These are phyloP conservation scores for Oryza australiensis DNA, from an alignment of 176 grass and related monocot genomes.

Conservation along the genomic window DNA sequence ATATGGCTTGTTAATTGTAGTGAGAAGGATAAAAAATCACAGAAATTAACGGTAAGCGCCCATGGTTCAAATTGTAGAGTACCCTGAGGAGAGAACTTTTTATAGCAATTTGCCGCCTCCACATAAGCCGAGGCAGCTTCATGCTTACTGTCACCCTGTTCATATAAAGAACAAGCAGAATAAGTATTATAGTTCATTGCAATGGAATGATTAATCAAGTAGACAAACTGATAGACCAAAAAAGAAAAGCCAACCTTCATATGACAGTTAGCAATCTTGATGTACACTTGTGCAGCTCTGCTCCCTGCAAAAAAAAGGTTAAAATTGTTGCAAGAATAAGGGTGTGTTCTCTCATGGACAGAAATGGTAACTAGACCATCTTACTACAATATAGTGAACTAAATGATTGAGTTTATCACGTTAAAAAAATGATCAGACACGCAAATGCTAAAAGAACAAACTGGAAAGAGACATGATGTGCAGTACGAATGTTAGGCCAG, in stretches of 20 bases:
- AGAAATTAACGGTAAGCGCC: neutral
- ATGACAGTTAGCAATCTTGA: slow-evolving; percentile 84
- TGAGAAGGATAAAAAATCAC: neutral
- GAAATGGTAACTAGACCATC: slow-evolving; percentile 4
- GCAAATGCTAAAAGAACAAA: slow-evolving; percentile 10
- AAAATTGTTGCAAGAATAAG: slow-evolving; percentile 4
- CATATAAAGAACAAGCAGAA: slow-evolving; percentile 13
- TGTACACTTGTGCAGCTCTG: slow-evolving; percentile 78
- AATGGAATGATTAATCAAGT: slow-evolving; percentile 13
- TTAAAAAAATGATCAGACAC: neutral
- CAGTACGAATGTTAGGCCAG: neutral
- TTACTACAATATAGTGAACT: slow-evolving; percentile 1
- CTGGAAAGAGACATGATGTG: neutral
- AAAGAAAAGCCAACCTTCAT: slow-evolving; percentile 60
- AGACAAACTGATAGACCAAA: slow-evolving; percentile 21
- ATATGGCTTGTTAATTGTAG: neutral
- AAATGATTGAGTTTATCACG: neutral
- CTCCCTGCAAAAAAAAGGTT: slow-evolving; percentile 69
- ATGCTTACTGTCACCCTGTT: slow-evolving; percentile 87
- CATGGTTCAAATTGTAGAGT: neutral
- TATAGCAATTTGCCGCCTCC: slow-evolving; percentile 94
- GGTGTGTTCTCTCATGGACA: neutral
- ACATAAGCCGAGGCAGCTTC: slow-evolving; percentile 81
- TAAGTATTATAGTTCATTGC: slow-evolving; percentile 20
- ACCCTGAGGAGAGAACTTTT: slow-evolving; percentile 81